Evolutionary conservation across 768 basidiomycete species (phyloP).

Genomic region (Suillus lakei): DNA sequence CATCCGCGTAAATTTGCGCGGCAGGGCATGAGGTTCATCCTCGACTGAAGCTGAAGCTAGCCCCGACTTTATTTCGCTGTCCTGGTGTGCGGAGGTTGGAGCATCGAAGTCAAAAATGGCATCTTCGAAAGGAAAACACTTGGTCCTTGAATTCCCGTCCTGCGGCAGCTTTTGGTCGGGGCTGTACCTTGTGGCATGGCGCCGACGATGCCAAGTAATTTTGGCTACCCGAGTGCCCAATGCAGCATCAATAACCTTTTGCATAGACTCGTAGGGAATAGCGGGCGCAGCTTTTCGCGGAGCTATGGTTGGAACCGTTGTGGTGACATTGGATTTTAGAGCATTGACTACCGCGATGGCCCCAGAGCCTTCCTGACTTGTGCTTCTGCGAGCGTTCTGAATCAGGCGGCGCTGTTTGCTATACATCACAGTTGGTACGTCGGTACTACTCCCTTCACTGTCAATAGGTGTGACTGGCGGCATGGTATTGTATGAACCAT

Average conservation of each 20-base stretch:
- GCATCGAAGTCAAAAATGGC: not conserved
- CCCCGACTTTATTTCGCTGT: not conserved
- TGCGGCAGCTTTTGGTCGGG: not conserved
- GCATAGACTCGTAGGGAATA: constrained; percentile 4
- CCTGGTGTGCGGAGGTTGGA: not conserved
- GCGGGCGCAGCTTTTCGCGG: not conserved
- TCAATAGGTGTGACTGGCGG: not conserved
- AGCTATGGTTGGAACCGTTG: not conserved
- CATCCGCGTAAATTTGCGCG: not conserved
- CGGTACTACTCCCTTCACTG: not conserved
- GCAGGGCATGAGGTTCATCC: not conserved
- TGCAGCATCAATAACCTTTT: constrained; percentile 6
- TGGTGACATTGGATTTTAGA: not conserved
- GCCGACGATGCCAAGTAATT: not conserved
- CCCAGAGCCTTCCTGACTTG: not conserved
- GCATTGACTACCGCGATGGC: too few species aligned
- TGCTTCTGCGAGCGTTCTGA: not conserved
- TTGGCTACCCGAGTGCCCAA: constrained; percentile 10
- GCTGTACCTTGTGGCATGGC: not conserved
- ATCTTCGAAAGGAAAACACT: not conserved
- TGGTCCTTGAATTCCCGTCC: not conserved
- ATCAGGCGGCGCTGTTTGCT: not conserved
- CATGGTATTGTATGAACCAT: not conserved
- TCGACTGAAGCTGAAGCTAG: not conserved
- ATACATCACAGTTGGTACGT: not conserved